A percentile compares a stretch with the other conserved stretches of the same genome.
Conservation (phyloP, 2,329 filamentous ascomycete species). For the Ophiocordyceps camponoti-saundersi region DNA sequence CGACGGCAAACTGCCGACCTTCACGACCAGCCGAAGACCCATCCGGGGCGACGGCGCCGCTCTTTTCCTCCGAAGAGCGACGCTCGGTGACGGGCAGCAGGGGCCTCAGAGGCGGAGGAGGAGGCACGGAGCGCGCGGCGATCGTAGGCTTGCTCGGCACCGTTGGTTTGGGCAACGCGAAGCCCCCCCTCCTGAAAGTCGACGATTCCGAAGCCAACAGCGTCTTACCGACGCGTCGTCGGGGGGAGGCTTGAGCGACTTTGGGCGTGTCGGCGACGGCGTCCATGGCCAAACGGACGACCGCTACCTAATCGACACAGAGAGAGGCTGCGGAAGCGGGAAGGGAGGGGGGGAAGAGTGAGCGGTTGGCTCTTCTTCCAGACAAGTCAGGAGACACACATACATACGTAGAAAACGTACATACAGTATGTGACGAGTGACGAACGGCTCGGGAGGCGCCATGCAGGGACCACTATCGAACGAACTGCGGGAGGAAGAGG, state of each 20-base stretch:
- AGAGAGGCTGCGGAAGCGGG: not conserved
- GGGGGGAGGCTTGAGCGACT: slow-evolving; percentile 2
- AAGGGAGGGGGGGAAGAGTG: not conserved
- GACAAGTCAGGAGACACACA: not conserved
- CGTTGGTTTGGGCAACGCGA: slow-evolving; percentile 2
- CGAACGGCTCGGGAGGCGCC: not conserved
- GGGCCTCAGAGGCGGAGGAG: slow-evolving; percentile 13
- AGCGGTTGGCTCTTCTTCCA: not conserved
- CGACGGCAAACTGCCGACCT: slow-evolving; percentile 60
- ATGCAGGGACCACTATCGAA: not conserved
- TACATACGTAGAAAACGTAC: not conserved
- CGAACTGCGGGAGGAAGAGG: too few species aligned
- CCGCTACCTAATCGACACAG: slow-evolving; percentile 2
- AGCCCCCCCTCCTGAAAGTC: slow-evolving; percentile 3
- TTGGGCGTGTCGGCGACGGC: slow-evolving; percentile 1
- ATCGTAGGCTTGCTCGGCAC: slow-evolving; percentile 1
- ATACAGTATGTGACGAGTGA: not conserved
- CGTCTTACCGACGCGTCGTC: slow-evolving; percentile 1
- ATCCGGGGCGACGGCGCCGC: slow-evolving; percentile 41
- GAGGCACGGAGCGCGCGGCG: slow-evolving; percentile 5
- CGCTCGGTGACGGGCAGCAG: slow-evolving; percentile 30
- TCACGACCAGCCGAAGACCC: slow-evolving; percentile 43
- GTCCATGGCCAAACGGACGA: slow-evolving; percentile 6
- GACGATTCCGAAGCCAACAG: not conserved
- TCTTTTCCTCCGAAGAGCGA: slow-evolving; percentile 25